Base-by-base conservation (phyloP, 352 stramenopile species). In the Phytophthora megakarya region DNA sequence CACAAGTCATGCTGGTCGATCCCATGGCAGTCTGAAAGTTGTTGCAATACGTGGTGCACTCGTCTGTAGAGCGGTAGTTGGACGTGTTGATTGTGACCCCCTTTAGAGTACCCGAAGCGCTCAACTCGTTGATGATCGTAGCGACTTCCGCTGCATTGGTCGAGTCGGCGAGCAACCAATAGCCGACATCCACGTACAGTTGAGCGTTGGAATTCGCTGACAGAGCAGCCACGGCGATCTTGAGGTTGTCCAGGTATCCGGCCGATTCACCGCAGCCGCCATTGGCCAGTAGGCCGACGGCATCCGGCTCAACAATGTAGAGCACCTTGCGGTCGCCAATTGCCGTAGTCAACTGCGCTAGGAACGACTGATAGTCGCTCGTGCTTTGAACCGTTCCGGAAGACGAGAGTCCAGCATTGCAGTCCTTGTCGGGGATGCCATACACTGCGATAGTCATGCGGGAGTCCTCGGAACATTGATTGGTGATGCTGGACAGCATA, bases 81-180 rank as follows among this genome's bases (percentile, higher is more conserved):
- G 80, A 87, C 39, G 82, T 91, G 61, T 91, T 91, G 58, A 91
- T 76, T 46, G 78, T 70, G 35, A 91, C 70, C 9, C 82, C 82
- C 45, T 84, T 87, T 51, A 89, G 48, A 1, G 64, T 61, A 0
- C 78, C 75, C 0, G 70, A 78, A 5, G 45, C 43, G 6, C 55
- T 70, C 7, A 89, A 61, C 43, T 73, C 55, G 25, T 81, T 71
- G 58, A 92, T 56, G n/a, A 89, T 68, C 10, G 65, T 67, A 8
- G 61, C 73, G 8, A 90, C 65, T 13, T 52, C 59, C 10, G 66
- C 42, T 1, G 61, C 52, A 5, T 75, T 67, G 12, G 73, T 63
- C 16, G 67, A 32, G 38, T 70, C 70, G 26, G 65, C 64, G 0
- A 92, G 67, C 30, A 75, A 65, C 81, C 80, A 89, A 56, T 85